Evolutionary conservation across 805 yeast species (phyloP), one percentile per base, ranked within the genome.

Genomic region (Zygoascus biomembranicola): DNA sequence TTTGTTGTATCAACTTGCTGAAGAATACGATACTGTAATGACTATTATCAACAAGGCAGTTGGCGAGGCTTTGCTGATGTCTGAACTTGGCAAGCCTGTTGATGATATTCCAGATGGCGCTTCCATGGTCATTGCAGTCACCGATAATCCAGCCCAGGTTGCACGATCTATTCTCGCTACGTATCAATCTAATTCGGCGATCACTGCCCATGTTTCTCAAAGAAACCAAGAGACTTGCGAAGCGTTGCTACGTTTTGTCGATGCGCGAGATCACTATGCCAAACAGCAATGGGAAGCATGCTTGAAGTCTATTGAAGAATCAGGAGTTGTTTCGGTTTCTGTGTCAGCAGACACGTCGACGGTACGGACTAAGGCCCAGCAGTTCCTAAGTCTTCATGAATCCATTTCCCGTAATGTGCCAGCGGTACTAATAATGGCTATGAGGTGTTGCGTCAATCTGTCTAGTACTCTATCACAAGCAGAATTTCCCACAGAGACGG

Each of bases 1-100:
- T 56, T 73, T 87, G 54, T 76, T 94, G 52, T 92, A 87, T 66
- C 96, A 90, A 69, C 77, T 92, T 59, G 81, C 95, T 48, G 95
- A 87, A 69, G 96, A 90, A 60, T 85, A 85, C 66, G 85, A 86
- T 64, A 82, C 85, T 32, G 97, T 89, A 13, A 77, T 92, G 8
- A 68, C 78, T 1, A 77, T 89, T 55, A 80, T 90, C 59, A 90
- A 87, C 70, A 78, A 81, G 61, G 70, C 88, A 32, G 72, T 94
- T 39, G 89, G 96, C 35, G 96, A 90, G 65, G 76, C 83, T 19
- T 73, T 92, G 52, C 76, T 87, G 49, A 76, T 84, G 51, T 79
- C 85, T 2, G 96, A 87, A 58, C 72, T 85, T 55, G 85, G 82
- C 53, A 77, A 77, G 61, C 77, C 84, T 9, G 70, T 82, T 32